Base-by-base conservation (phyloP, 2,329 filamentous ascomycete species). In the Monilinia fructicola region DNA sequence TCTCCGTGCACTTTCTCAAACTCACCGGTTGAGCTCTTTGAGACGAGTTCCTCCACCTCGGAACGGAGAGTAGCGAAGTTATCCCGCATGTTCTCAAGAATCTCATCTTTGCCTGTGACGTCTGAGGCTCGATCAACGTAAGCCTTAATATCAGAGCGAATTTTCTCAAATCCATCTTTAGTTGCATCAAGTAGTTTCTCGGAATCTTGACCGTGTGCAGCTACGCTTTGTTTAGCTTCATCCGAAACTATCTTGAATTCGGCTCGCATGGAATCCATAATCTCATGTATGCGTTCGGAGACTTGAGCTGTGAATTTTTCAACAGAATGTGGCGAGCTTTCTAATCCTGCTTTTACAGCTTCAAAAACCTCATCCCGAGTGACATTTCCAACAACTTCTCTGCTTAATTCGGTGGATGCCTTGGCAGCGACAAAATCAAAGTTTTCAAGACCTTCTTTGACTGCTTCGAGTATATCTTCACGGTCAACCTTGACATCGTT, bases 101-200 rank as follows among this genome's bases (percentile, higher is more conserved):
- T 89, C 69, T 95, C 91, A 71, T 94, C 89, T 68, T 93, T 92
- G 26, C 85, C 86, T 1, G 87, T 84, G 1, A 86, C 83, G 68
- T 90, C 90, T 21, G 87, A 83, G 10, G 88, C 86, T 56, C 87
- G 87, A 73, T 93, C 88, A 67, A 95, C 87, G 71, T 96, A 96
- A 54, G 81, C 82, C 67, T 97, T 92, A 65, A 98, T 91, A 67
- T 96, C 90, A 16, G 82, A 80, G 14, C 92, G 88, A 9, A 98
- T 84, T 71, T 86, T 89, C 71, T 96, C 92, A 18, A 97, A 83
- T 0, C 93, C 93, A 75, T 96, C 92, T 72, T 92, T 94, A 54
- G 96, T 89, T 0, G 92, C 91, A 76, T 95, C 91, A 5, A 97
- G 82, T 16, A 96, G 88, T 76, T 97, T 92, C 76, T 97, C 93